phyloP scores from a whole-genome alignment of 495 filamentous ascomycete species.

The Daldinia decipiens region DNA sequence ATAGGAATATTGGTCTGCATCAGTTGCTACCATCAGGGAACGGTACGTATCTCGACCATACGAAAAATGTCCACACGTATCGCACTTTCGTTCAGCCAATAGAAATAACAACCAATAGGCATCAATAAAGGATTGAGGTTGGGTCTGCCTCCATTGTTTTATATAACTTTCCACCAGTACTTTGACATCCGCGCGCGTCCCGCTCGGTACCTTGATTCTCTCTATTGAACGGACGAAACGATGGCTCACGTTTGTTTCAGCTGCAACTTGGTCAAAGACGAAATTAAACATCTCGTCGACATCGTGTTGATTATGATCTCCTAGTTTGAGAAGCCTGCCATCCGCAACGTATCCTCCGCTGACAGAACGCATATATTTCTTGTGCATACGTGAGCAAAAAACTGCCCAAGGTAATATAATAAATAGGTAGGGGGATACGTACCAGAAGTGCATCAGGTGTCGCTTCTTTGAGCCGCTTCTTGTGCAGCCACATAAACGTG shows the following conservation, averaged over 20 bases:
- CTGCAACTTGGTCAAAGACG: slow-evolving; percentile 52
- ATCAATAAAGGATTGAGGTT: background rate
- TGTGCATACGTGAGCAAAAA: slow-evolving; percentile 42
- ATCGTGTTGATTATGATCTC: slow-evolving; percentile 56
- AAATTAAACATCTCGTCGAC: slow-evolving; percentile 56
- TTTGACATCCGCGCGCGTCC: background rate
- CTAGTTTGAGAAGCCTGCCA: slow-evolving; percentile 43
- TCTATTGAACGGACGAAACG: background rate
- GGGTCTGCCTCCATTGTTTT: background rate
- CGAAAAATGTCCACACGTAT: background rate
- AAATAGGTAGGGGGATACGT: slow-evolving; percentile 35
- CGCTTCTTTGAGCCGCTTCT: slow-evolving; percentile 67
- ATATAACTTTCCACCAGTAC: background rate
- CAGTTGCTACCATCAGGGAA: no score
- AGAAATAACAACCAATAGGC: background rate
- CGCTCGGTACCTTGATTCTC: background rate
- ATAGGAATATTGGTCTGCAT: no score
- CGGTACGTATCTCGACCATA: no score
- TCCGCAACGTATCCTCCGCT: slow-evolving; percentile 38
- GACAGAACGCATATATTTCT: slow-evolving; percentile 54
- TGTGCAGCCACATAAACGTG: slow-evolving; percentile 73
- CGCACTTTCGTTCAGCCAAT: background rate
- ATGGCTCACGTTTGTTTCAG: slow-evolving; percentile 51
- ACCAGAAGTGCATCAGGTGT: slow-evolving; percentile 72
- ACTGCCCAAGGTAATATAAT: no score